These are phyloP conservation scores for Anastatica hierochuntica DNA, from an alignment of 345 rosid species.

Conservation along the genomic window DNA sequence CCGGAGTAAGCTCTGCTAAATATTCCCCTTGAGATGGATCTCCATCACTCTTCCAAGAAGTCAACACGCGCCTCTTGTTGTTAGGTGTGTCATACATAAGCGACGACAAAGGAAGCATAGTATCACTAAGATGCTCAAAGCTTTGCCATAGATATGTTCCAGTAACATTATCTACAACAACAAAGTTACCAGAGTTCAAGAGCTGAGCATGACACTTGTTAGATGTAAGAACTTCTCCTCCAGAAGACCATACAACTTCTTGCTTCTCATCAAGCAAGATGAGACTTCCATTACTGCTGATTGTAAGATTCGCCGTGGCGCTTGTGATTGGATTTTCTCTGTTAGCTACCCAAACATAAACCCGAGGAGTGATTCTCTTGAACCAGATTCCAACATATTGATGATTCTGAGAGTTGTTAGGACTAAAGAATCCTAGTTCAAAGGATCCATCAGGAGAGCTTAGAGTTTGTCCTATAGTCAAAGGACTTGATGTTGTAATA, in stretches of 20 bases:
- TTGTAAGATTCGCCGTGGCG: background rate
- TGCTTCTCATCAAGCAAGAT: background rate
- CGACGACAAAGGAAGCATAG: background rate
- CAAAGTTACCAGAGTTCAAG: conserved; percentile 4
- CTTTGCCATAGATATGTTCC: conserved; percentile 6
- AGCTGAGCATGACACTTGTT: conserved; percentile 4
- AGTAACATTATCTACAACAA: background rate
- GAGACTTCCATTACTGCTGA: background rate
- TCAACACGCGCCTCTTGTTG: background rate
- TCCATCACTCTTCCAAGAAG: conserved; percentile 4
- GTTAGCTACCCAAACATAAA: conserved; percentile 22
- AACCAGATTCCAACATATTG: conserved; percentile 32
- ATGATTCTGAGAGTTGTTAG: background rate
- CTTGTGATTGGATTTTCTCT: background rate
- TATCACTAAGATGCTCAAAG: conserved; percentile 7
- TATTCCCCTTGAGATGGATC: conserved; percentile 13
- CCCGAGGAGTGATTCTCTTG: too few species aligned
- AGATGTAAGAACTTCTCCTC: background rate
- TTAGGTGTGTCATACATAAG: background rate
- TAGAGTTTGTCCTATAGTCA: background rate
- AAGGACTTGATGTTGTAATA: background rate
- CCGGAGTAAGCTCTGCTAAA: background rate
- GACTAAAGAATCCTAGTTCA: conserved; percentile 21
- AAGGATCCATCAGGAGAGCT: conserved; percentile 12
- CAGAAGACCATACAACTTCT: background rate